Evolutionary conservation across 1,139 yeast genomes (phyloP).

Genomic region (Lodderomyces oxycetoniae): DNA sequence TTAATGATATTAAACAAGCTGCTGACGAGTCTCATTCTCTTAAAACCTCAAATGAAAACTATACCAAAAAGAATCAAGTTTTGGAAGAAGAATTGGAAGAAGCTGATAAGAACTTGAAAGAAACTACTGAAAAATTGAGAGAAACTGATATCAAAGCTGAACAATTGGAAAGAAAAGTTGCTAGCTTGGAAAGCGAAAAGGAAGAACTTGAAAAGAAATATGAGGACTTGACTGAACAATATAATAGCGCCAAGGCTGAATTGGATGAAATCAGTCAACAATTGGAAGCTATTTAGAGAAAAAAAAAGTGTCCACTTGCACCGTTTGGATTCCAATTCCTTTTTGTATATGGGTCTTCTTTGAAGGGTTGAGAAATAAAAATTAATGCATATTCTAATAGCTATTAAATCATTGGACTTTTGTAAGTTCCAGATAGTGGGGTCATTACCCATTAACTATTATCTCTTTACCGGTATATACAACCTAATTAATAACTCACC

Average conservation of each 20-base stretch:
- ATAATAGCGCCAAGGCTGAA: slow-evolving; percentile 81
- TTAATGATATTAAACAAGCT: slow-evolving; percentile 76
- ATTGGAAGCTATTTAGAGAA: slow-evolving; percentile 82
- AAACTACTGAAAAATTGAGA: slow-evolving; percentile 90
- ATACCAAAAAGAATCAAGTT: slow-evolving; percentile 85
- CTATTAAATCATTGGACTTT: too few species aligned
- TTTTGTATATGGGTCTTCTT: too few species aligned
- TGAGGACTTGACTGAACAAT: slow-evolving; percentile 82
- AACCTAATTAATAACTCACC: too few species aligned
- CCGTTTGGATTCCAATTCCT: too few species aligned
- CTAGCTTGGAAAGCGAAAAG: slow-evolving; percentile 87
- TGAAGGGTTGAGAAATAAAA: too few species aligned
- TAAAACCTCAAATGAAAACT: slow-evolving; percentile 85
- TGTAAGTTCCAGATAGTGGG: too few species aligned
- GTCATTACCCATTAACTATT: too few species aligned
- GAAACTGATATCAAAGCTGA: slow-evolving; percentile 96
- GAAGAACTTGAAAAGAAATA: slow-evolving; percentile 88
- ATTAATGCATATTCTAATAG: too few species aligned
- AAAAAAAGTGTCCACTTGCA: too few species aligned
- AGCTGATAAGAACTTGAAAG: slow-evolving; percentile 87
- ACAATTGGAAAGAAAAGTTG: slow-evolving; percentile 92
- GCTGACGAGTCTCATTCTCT: slow-evolving; percentile 92
- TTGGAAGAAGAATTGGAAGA: slow-evolving; percentile 93
- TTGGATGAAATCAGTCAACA: slow-evolving; percentile 92
- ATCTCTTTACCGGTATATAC: too few species aligned